Evolutionary conservation across 176 grass and related monocot genomes (phyloP).

Genomic region (Cenchrus fungigraminus): DNA sequence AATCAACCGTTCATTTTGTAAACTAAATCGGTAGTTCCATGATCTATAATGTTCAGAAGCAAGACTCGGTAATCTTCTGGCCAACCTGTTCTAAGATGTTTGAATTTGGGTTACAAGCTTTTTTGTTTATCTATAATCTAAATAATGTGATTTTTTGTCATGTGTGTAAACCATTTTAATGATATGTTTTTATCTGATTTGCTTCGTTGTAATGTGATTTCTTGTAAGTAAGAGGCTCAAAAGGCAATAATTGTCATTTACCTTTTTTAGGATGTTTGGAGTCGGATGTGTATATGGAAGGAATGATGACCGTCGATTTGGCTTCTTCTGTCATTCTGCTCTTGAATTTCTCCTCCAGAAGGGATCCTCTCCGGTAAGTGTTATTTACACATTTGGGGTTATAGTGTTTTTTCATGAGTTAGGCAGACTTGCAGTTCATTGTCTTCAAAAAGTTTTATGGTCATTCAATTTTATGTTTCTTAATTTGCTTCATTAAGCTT

Average conservation of each 20-base stretch:
- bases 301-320: slow-evolving; percentile 71
- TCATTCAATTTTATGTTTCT: not conserved
- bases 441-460: slow-evolving; percentile 11
- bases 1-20: not conserved
- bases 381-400: not conserved
- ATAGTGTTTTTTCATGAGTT: slow-evolving; percentile 10
- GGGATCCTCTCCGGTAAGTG: slow-evolving; percentile 67
- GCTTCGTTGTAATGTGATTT: not conserved
- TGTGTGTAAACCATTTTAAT: not conserved
- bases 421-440: not conserved
- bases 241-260: not conserved
- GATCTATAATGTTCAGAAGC: not conserved
- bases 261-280: slow-evolving; percentile 65
- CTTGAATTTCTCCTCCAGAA: slow-evolving; percentile 86
- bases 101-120: not conserved
- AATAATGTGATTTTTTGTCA: not conserved
- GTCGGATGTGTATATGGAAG: slow-evolving; percentile 81
- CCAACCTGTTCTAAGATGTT: not conserved
- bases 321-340: slow-evolving; percentile 89
- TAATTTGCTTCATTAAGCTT: not conserved
- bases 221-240: slow-evolving; percentile 9
- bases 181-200: slow-evolving; percentile 18
- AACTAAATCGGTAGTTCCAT: not conserved
- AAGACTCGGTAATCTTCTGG: not conserved
- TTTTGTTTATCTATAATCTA: not conserved